Base-by-base conservation (phyloP, 176 grass and related monocot genomes). In the Oryza rufipogon region DNA sequence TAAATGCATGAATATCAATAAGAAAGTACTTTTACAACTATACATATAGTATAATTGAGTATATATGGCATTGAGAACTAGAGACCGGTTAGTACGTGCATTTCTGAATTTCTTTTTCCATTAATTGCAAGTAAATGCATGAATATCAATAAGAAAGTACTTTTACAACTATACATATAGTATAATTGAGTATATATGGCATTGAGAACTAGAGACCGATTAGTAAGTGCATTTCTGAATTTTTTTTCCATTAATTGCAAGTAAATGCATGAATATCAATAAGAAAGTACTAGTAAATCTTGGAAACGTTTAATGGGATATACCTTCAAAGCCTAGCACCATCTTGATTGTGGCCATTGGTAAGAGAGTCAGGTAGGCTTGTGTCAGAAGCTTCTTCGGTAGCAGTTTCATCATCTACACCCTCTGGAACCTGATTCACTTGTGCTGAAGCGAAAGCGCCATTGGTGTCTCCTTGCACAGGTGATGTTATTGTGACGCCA, bases 401-500 rank as follows among this genome's bases (percentile, higher is more conserved):
- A 41, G 44, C 34, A 51, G 49, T 30, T 82, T 56, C 60, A 74
- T 79, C 68, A 48, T 25, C 34, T 19, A 67, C 34, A 54, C 17
- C 73, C 45, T 39, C 13, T 58, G 74, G 7, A 74, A 19, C 54
- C 33, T 85, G 82, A 69, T 70, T 85, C 30, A 56, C 52, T 86
- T 73, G 44, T 85, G 80, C 41, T 49, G 60, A 75, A 28, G 39
- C 11, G 69, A 20, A 58, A n/a, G 39, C n/a, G 60, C 5, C 74
- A 25, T 17, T 17, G 39, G 22, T 42, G 17, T 45, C 47, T 49
- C 19, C 49, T 23, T 44, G 80, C 28, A 16, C 76, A 11, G 58
- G 71, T 12, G 46, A 32, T 9, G 73, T 74, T 8, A 90, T 86
- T 8, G 68, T 90, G 67, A 56, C 1, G 47, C 88, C 88, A 63